These are phyloP conservation scores for Saccharomycopsis hybrid DNA, from an alignment of 1,139 yeast genomes.

Conservation along the genomic window DNA sequence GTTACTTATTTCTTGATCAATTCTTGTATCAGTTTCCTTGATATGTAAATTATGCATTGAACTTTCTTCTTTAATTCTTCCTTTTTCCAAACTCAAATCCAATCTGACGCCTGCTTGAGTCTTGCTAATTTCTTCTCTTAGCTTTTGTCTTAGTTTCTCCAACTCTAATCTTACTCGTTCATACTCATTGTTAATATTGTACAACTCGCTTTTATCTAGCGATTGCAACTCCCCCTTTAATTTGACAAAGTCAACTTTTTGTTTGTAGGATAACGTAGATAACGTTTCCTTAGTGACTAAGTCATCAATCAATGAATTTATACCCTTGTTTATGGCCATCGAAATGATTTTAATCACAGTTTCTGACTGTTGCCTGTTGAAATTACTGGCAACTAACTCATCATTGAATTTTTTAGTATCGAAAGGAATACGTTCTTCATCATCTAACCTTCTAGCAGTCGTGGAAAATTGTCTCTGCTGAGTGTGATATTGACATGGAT, in stretches of 20 bases:
- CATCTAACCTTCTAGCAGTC: not conserved
- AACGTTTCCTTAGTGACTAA: constrained; percentile 77
- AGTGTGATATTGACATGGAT: too few species aligned
- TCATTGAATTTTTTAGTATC: constrained; percentile 75
- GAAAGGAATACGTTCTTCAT: constrained; percentile 30
- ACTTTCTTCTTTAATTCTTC: constrained; percentile 89
- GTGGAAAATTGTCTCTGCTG: too few species aligned
- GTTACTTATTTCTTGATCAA: constrained; percentile 91
- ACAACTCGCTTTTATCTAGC: constrained; percentile 81
- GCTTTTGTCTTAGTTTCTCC: constrained; percentile 75
- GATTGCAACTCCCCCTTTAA: constrained; percentile 85
- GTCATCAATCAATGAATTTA: constrained; percentile 65
- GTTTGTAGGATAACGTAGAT: constrained; percentile 84
- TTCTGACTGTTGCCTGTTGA: constrained; percentile 70
- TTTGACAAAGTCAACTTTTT: constrained; percentile 93
- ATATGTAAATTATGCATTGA: constrained; percentile 89
- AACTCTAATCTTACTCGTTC: constrained; percentile 79
- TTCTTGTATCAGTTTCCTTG: constrained; percentile 89
- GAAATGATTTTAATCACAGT: constrained; percentile 72
- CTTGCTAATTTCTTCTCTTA: constrained; percentile 88
- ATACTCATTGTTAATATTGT: constrained; percentile 76
- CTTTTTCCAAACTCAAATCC: constrained; percentile 89
- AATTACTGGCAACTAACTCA: constrained; percentile 52
- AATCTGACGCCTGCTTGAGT: constrained; percentile 85
- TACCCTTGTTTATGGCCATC: constrained; percentile 76